These are phyloP conservation scores for Thermomucor indicae-seudaticae DNA, from an alignment of 371 early-diverging fungal genomes.

Conservation along the genomic window DNA sequence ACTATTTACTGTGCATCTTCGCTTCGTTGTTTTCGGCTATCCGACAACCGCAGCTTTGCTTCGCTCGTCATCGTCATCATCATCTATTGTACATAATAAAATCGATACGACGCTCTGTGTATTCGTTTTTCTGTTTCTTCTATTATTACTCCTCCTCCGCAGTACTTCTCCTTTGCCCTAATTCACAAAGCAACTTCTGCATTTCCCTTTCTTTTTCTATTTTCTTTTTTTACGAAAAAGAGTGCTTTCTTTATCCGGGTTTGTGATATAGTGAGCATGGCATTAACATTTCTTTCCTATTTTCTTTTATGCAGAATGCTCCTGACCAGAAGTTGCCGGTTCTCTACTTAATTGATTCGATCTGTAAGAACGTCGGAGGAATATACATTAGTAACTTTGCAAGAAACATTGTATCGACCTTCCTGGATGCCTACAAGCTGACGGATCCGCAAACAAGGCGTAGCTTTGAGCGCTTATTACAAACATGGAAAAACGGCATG, in stretches of 20 bases:
- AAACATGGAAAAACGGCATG: slow-evolving; percentile 79
- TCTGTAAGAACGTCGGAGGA: slow-evolving; percentile 86
- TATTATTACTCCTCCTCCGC: no score
- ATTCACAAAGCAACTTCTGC: background rate
- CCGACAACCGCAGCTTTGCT: no score
- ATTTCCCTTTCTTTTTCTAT: background rate
- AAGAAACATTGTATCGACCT: slow-evolving; percentile 64
- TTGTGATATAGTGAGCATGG: background rate
- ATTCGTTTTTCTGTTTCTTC: no score
- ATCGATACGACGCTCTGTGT: no score
- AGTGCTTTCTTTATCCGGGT: background rate
- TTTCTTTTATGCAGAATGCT: slow-evolving; percentile 52
- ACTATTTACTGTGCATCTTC: no score
- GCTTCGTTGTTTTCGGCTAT: no score
- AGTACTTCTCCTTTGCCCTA: background rate
- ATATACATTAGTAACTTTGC: slow-evolving; percentile 69
- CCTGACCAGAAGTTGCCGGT: slow-evolving; percentile 80
- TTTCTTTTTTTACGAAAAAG: background rate
- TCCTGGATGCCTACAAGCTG: slow-evolving; percentile 68
- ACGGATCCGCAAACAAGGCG: slow-evolving; percentile 57
- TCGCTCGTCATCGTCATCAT: no score
- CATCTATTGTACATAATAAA: no score
- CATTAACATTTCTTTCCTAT: background rate
- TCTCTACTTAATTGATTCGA: slow-evolving; percentile 90
- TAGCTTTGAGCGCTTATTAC: slow-evolving; percentile 71